Base-by-base conservation (phyloP, 805 yeast species). In the Cyberlindnera petersonii region DNA sequence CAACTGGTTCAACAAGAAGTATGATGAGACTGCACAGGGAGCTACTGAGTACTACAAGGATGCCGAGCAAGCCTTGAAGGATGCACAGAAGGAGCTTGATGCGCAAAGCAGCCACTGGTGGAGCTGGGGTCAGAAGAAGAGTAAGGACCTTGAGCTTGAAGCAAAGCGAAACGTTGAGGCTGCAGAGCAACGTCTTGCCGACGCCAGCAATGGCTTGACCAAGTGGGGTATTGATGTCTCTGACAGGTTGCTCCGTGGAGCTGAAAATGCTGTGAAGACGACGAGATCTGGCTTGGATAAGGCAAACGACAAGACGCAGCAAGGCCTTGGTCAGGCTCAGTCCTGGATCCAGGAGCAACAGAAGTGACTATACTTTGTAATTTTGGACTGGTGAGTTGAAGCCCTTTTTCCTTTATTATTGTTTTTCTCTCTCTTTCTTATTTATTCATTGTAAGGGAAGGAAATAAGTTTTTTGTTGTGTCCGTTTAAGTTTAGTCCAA, bases 101-200 rank as follows among this genome's bases (percentile, higher is more conserved):
- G 47, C 59, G 6, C 50, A 58, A 16, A 51, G 62, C 27, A 50
- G 52, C 17, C 55, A 59, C 16, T 66, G 74, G 72, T 66, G 68
- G 64, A 67, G 71, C 15, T 53, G 59, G 31, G 50, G 59, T 21
- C 60, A 66, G 55, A 55, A 59, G 31, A 55, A 60, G 33, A 55
- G 62, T 32, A 55, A 60, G 34, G 67, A 66, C 27, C 51, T 65
- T 14, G 54, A 58, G 22, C 47, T 39, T 3, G 51, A 55, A 19
- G 63, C 67, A 21, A 56, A 59, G 47, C 48, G 47, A 26, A 48
- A 60, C 26, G 58, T 58, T 28, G 59, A 60, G 15, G 59, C 49
- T 1, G 56, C 60, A 1, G 46, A 54, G 39, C 19, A 20, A 10
- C 48, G 55, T 33, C 19, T 50, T 11, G 33, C 43, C 4, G 39